These are phyloP conservation scores for Haplosporangium sp. DNA, from an alignment of 371 early-diverging fungal genomes.

Conservation along the genomic window DNA sequence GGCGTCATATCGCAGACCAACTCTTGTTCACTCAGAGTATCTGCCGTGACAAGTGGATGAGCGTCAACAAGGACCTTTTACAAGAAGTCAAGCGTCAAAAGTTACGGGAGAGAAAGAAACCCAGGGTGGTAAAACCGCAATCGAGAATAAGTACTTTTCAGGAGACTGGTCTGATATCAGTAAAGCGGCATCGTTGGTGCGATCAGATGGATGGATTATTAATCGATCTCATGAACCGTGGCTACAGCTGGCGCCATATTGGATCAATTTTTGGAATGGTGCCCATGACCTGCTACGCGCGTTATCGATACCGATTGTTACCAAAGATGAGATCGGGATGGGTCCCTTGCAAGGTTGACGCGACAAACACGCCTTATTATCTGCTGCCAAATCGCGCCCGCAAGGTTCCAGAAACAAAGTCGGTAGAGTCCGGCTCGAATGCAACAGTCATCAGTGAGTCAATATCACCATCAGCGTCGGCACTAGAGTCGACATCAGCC, in stretches of 20 bases:
- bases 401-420: neutral
- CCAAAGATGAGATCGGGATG: conserved; percentile 22
- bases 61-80: conserved; percentile 15
- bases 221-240: conserved; percentile 20
- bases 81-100: conserved; percentile 1
- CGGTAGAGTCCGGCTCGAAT: neutral
- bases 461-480: neutral
- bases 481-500: neutral
- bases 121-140: neutral
- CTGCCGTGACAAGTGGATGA: conserved; percentile 40
- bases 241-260: conserved; percentile 41
- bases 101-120: neutral
- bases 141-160: neutral
- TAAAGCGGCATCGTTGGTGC: conserved; percentile 16
- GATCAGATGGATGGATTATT: conserved; percentile 23
- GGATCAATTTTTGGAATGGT: conserved; percentile 24
- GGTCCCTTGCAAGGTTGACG: conserved; percentile 18
- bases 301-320: conserved; percentile 10
- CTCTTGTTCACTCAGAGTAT: conserved; percentile 15
- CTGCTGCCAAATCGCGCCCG: conserved; percentile 16
- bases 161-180: conserved; percentile 4
- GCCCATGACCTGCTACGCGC: conserved; percentile 32
- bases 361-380: conserved; percentile 21
- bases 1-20: conserved; percentile 28
- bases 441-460: too few relatives aligned